Evolutionary conservation across 352 stramenopile species (phyloP), one percentile per base, ranked within the genome.

Genomic region (Phytophthora foliorum): DNA sequence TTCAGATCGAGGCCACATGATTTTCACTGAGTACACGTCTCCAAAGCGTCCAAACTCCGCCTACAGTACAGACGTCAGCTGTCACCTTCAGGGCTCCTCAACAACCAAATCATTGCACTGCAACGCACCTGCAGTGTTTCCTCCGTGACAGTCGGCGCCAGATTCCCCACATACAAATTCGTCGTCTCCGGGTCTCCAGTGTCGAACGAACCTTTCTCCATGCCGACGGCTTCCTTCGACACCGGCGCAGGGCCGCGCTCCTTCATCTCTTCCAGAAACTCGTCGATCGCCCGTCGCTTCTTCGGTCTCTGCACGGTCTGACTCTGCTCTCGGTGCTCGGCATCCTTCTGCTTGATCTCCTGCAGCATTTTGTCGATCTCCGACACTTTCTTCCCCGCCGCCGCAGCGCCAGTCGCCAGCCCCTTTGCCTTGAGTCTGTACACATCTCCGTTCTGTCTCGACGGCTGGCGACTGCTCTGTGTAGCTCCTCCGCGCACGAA

Each of bases 1-100:
- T 38, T 97, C 86, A 0, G 90, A 98, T 25, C 97, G 84, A n/a
- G 97, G 97, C 96, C 96, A 99, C 97, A 99, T 99, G 72, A 99
- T 97, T 74, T 99, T 99, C 39, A 99, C 86, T 36, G 91, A 98
- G 80, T 98, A 94, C 27, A 99, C 84, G 39, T 95, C 81, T 64
- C 97, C 97, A 74, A 90, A 98, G 61, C 85, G 78, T 45, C 82
- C 72, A 83, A 99, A 99, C 34, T 93, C 69, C 27, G 87, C 75
- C 75, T 89, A 45, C 14, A 21, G 63, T 46, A 17, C 11, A 57
- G 27, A 8, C 16, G 44, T 73, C 29, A 77, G 44, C 27, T 41
- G 4, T 5, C 36, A 48, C 8, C 31, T 17, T 9, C 11, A 39
- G n/a, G n/a, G n/a, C 6, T 24, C 34, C 29, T 24, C 38, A 17